These are phyloP conservation scores for Aspergillus sp. DNA, from an alignment of 2,329 filamentous ascomycete genomes.

Conservation along the genomic window DNA sequence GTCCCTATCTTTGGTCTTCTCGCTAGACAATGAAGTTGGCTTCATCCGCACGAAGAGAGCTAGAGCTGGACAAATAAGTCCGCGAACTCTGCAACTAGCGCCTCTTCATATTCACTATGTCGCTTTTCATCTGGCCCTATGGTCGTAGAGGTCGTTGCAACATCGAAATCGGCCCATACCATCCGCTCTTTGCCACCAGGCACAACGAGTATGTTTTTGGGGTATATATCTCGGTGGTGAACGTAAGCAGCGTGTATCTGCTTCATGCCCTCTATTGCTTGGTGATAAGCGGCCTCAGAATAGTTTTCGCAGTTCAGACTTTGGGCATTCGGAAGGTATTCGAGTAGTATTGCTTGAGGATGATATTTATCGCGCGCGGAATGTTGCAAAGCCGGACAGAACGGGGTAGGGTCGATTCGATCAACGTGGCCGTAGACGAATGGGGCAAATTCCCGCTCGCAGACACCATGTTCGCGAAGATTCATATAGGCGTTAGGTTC, in stretches of 20 bases:
- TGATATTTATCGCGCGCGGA: slow-evolving; percentile 23
- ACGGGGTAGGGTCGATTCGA: slow-evolving; percentile 16
- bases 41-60: no score
- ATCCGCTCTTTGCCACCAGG: slow-evolving; percentile 20
- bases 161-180: slow-evolving; percentile 33
- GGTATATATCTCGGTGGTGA: slow-evolving; percentile 30
- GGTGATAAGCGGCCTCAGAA: slow-evolving; percentile 18
- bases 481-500: slow-evolving; percentile 26
- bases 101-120: no score
- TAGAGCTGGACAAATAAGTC: no score
- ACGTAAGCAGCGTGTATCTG: slow-evolving; percentile 29
- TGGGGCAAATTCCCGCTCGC: slow-evolving; percentile 21
- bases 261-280: slow-evolving; percentile 26
- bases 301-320: slow-evolving; percentile 29
- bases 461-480: slow-evolving; percentile 20
- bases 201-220: slow-evolving; percentile 32
- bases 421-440: slow-evolving; percentile 23
- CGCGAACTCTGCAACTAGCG: no score
- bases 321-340: slow-evolving; percentile 31
- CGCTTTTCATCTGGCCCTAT: background rate
- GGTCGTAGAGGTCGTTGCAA: slow-evolving; percentile 24
- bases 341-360: slow-evolving; percentile 31
- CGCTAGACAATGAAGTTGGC: no score
- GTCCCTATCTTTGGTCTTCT: no score
- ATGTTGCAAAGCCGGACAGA: slow-evolving; percentile 10